Evolutionary conservation across 352 stramenopile genomes (phyloP).

Genomic region (Pythium monospermum): DNA sequence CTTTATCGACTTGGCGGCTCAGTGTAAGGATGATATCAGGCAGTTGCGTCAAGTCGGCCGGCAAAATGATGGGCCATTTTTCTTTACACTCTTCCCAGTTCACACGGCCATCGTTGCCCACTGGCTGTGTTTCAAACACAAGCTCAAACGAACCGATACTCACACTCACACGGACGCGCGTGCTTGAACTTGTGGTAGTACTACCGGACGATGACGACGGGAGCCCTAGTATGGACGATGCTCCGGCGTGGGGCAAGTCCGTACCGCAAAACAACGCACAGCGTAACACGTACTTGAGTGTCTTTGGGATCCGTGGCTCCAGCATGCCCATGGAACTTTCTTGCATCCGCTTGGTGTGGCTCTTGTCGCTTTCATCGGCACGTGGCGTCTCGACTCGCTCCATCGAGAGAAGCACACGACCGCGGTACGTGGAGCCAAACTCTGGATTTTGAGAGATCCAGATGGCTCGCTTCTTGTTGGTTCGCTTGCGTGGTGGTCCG

Average conservation of each 20-base stretch:
- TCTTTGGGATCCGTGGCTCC: conserved; percentile 25
- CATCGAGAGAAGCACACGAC: conserved; percentile 74
- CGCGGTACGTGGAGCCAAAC: conserved; percentile 75
- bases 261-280: conserved; percentile 55
- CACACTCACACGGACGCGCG: conserved; percentile 42
- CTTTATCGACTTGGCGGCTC: conserved; percentile 49
- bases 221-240: conserved; percentile 1
- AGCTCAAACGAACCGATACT: conserved; percentile 42
- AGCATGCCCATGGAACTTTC: conserved; percentile 11
- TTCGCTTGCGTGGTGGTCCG: conserved; percentile 55
- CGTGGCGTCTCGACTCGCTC: conserved; percentile 40
- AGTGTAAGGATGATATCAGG: conserved; percentile 67
- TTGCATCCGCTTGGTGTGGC: conserved; percentile 47
- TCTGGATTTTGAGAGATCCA: conserved; percentile 59
- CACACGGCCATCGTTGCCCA: conserved; percentile 39
- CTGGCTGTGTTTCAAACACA: conserved; percentile 44
- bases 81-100: conserved; percentile 51
- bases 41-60: conserved; percentile 61
- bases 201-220: conserved; percentile 11
- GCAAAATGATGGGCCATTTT: conserved; percentile 42
- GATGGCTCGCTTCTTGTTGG: conserved; percentile 46
- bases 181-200: no score
- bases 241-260: conserved; percentile 33
- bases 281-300: conserved; percentile 61
- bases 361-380: conserved; percentile 49